A percentile compares a stretch with the other conserved stretches of the same genome.
Evolutionary conservation across 305 asterid species (phyloP).

Genomic region (Solanum hybrid): DNA sequence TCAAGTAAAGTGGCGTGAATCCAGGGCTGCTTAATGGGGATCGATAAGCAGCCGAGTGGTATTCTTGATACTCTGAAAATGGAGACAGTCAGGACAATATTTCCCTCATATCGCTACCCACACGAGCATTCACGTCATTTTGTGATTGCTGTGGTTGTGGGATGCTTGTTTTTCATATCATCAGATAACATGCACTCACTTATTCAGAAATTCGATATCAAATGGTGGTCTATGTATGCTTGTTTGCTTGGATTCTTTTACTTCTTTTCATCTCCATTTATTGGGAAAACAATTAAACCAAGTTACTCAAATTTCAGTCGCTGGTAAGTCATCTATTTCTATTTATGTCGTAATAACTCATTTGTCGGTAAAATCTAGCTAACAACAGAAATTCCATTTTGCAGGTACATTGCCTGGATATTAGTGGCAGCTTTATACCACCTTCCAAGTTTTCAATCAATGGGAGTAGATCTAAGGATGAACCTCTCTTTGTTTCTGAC

Average conservation of each 20-base stretch:
- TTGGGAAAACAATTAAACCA: conserved; percentile 94
- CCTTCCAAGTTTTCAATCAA: conserved; percentile 98
- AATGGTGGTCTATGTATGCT: conserved; percentile 99
- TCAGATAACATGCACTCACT: conserved; percentile 96
- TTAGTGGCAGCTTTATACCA: conserved; percentile 91
- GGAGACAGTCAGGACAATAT: conserved; percentile 89
- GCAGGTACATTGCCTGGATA: conserved; percentile 94
- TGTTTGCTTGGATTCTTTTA: conserved; percentile 98
- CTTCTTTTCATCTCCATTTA: conserved; percentile 93
- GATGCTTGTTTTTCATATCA: conserved; percentile 94
- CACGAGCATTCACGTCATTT: conserved; percentile 98
- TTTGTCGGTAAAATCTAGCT: background rate
- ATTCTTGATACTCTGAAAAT: conserved; percentile 70
- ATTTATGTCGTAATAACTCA: background rate
- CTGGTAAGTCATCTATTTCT: conserved; percentile 41
- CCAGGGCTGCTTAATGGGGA: conserved; percentile 40
- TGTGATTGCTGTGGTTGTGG: conserved; percentile 80
- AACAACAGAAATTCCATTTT: conserved; percentile 8
- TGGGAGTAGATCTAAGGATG: conserved; percentile 99
- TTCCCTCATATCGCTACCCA: conserved; percentile 84
- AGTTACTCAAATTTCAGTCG: conserved; percentile 96
- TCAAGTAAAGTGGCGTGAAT: conserved; percentile 14
- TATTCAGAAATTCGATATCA: conserved; percentile 83
- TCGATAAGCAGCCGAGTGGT: conserved; percentile 53
- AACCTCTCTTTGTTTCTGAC: conserved; percentile 88